Conservation (phyloP, 306 rosid genomes). For the Casuarina cunninghamiana region DNA sequence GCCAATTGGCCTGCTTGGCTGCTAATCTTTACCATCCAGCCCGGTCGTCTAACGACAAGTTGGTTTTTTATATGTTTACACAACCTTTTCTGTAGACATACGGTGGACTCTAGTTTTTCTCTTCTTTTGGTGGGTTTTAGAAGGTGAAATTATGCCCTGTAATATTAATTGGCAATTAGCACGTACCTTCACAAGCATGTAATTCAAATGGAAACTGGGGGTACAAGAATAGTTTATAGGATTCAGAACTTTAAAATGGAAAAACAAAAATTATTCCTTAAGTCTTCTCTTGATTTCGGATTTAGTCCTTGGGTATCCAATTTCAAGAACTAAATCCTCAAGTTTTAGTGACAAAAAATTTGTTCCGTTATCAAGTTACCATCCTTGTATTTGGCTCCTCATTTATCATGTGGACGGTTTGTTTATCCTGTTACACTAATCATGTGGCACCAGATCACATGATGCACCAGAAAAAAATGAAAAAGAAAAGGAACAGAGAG, state of each 20-base stretch:
- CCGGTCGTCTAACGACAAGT: neutral
- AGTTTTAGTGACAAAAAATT: too few relatives aligned
- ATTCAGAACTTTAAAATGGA: neutral
- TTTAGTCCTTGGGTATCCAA: too few relatives aligned
- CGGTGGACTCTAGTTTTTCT: neutral
- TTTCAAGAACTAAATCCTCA: too few relatives aligned
- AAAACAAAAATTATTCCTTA: neutral
- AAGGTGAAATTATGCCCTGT: neutral
- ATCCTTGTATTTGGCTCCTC: too few relatives aligned
- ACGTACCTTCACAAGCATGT: neutral
- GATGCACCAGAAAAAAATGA: too few relatives aligned
- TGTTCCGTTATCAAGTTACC: too few relatives aligned
- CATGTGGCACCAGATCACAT: too few relatives aligned
- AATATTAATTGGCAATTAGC: slow-evolving; percentile 15
- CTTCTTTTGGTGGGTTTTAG: neutral
- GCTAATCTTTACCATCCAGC: neutral
- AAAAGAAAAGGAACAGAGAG: too few relatives aligned
- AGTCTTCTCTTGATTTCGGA: too few relatives aligned
- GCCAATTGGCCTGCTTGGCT: slow-evolving; percentile 5
- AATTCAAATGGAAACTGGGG: neutral
- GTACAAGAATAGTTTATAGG: neutral
- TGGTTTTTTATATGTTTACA: neutral
- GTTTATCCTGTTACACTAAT: too few relatives aligned
- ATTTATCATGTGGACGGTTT: too few relatives aligned
- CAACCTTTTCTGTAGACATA: neutral